These are phyloP conservation scores for Grosmannia clavigera DNA, from an alignment of 2,329 filamentous ascomycete genomes.

Conservation along the genomic window DNA sequence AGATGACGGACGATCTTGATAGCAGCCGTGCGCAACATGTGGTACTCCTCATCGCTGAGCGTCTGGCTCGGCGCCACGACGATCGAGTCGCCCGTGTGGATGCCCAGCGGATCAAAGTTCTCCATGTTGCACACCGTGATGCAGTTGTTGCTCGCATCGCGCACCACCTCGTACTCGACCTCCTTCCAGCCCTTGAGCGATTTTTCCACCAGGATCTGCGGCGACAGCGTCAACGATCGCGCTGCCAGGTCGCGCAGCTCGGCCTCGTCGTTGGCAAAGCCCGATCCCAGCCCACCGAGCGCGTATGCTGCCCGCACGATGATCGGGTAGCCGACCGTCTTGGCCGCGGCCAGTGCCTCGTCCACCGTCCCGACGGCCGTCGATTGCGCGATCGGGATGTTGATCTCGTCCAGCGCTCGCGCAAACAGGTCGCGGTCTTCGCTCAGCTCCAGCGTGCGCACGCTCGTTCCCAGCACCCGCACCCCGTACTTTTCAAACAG, in stretches of 20 bases:
- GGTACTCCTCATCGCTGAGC: constrained; percentile 94
- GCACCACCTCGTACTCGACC: constrained; percentile 95
- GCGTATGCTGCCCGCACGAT: constrained; percentile 97
- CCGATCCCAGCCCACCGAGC: constrained; percentile 87
- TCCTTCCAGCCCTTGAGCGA: constrained; percentile 99
- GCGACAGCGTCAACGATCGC: constrained; percentile 81
- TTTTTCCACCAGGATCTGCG: constrained; percentile 96
- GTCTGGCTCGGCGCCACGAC: constrained; percentile 96
- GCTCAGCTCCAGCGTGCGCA: constrained; percentile 84
- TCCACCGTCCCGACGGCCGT: constrained; percentile 87
- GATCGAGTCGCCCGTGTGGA: constrained; percentile 97
- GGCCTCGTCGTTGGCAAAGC: constrained; percentile 87
- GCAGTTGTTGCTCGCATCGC: constrained; percentile 95
- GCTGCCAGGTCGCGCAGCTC: constrained; percentile 91
- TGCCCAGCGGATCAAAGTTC: constrained; percentile 95
- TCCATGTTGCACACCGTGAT: constrained; percentile 99
- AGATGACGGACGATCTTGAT: constrained; percentile 98
- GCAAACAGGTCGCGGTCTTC: constrained; percentile 95
- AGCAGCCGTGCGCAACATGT: constrained; percentile 94
- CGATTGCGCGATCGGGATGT: constrained; percentile 94
- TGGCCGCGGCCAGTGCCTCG: constrained; percentile 78
- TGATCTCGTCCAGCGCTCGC: constrained; percentile 89
- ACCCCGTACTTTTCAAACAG: constrained; percentile 92
- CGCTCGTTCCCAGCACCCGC: constrained; percentile 88
- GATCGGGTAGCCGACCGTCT: constrained; percentile 85